Evolutionary conservation across 164 flowering plant genomes (phyloP), one percentile per base, ranked within the genome.

Genomic region (Chloranthus sessilifolius): DNA sequence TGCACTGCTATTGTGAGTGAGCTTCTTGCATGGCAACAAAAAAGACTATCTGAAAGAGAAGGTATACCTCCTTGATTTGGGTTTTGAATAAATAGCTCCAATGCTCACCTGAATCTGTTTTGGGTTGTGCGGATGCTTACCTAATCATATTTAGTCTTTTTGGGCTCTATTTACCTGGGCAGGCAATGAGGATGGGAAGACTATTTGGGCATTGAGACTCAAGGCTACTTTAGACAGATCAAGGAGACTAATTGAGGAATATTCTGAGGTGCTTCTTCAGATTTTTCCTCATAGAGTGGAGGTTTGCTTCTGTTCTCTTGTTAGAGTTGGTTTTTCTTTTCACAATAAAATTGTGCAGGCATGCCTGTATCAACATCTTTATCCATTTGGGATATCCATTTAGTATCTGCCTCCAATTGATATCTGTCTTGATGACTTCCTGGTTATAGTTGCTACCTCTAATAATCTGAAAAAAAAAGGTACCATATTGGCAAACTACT

Each of bases 161-260:
- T 17, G 21, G 46, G 58, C 26, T 38, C 26, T 46, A 9, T 31
- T 53, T 30, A 2, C n/a, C 22, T 47, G 24, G 43, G 14, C 66
- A 88, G 98, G 91, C 40, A 74, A 64, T 60, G 96, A 91, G 70
- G 86, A 91, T 69, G 88, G 96, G 7, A 87, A 72, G 66, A 72
- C 45, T 49, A 74, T 91, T 38, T 88, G 98, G 98, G 89, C 76
- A 50, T 59, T 91, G 50, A 80, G 96, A 70, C 77, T 88, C 45
- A 91, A 91, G 71, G 98, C 98, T 61, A 88, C 98, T 34, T 78
- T 91, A 57, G 98, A 91, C 68, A 78, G 98, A 71, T 64, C 90
- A 34, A 75, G 88, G 67, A 81, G 98, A 73, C 59, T 91, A 35
- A 91, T 95, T 38, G 98, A 87, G 61, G 92, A 85, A 62, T 88